phyloP scores from a whole-genome alignment of 176 grass and related monocot species.

The Triticum turgidum region DNA sequence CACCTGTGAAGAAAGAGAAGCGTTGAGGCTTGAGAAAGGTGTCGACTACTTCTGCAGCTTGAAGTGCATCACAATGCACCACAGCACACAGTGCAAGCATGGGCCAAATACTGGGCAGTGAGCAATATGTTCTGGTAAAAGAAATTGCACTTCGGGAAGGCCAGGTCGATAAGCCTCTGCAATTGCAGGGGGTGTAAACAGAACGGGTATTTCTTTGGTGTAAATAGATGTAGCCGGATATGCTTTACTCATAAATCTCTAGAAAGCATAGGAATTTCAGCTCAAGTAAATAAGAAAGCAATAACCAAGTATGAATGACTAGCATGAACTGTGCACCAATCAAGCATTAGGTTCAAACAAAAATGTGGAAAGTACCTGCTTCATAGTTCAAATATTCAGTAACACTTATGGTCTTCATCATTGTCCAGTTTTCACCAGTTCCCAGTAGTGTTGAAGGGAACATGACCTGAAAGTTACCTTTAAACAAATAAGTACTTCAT shows the following conservation, averaged over 20 bases:
- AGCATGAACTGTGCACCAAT: not conserved
- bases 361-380: constrained; percentile 55
- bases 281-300: constrained; percentile 13
- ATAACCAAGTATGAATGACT: not conserved
- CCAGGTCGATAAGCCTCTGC: not conserved
- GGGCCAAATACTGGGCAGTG: not conserved
- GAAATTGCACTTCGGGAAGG: not conserved
- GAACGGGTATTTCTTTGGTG: not conserved
- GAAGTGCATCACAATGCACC: constrained; percentile 1
- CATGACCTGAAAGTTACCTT: constrained; percentile 79
- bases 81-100: not conserved
- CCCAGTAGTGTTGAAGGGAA: constrained; percentile 96
- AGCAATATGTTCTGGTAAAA: not conserved
- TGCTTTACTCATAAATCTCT: not conserved
- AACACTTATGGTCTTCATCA: constrained; percentile 99
- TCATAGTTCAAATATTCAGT: constrained; percentile 99
- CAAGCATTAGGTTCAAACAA: not conserved
- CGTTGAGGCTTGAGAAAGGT: not conserved
- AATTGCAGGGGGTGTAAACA: not conserved
- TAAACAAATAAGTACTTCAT: constrained; percentile 23
- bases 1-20: not conserved
- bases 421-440: constrained; percentile 93
- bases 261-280: constrained; percentile 8
- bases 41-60: not conserved
- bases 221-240: not conserved